Base-by-base conservation (phyloP, 345 rosid species). In the Salix viminalis region DNA sequence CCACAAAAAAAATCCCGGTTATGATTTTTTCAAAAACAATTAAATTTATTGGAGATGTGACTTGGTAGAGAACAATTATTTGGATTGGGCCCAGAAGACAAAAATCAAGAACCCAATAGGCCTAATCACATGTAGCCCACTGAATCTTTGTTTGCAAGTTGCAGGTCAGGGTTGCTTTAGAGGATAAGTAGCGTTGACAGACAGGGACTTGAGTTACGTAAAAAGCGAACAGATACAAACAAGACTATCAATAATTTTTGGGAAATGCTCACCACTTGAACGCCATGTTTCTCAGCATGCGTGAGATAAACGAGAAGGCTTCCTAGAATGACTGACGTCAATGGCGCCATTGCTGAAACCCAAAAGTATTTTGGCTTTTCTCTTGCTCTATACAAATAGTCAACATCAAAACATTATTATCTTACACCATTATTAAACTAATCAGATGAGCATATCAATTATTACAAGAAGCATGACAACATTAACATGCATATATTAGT, bases 221-320 rank as follows among this genome's bases (percentile, higher is more conserved):
- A 18, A 52, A 52, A 52, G 58, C 19, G n/a, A 52, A 23, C 64
- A 10, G 10, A 58, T 10, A 58, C 64, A 58, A n/a, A 58, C 64
- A 58, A 58, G 64, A 58, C 64, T 58, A 9, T 58, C 64, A n/a
- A 76, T 19, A 16, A 7, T 69, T 24, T 4, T 12, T 44, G 42
- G 78, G 28, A 48, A 42, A 52, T 44, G 58, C 84, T 83, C 68
- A 92, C 99, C 97, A 96, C 99, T 88, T 87, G 92, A 65, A 96
- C 93, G 36, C 98, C 99, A 79, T 94, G 97, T 82, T 81, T 94
- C 83, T 96, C 99, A 34, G 98, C 99, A 67, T 91, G 93, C 24
- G 94, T 87, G 79, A 94, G 75, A 79, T 90, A 92, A 65, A 89
- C 98, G 71, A 96, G 90, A 24, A 94, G 64, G 80, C 98, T 96